Evolutionary conservation across 2,329 filamentous ascomycete species (phyloP), one percentile per base, ranked within the genome.

Genomic region (Tolypocladium paradoxum): DNA sequence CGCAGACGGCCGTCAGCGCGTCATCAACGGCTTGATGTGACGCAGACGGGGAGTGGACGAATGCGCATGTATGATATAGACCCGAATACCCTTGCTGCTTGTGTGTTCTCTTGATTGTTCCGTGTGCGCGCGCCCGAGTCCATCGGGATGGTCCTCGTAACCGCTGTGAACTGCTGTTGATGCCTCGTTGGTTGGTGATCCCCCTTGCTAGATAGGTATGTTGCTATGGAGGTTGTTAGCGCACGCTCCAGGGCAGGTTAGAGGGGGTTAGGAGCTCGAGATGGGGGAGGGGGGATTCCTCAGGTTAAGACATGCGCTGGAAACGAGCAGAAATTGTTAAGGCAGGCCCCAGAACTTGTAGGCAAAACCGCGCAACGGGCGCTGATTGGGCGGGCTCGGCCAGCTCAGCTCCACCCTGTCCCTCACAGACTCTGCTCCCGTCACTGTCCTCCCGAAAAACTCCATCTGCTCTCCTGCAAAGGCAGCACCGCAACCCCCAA

Each of bases 401-500:
- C 60, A 68, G 61, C 61, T 65, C 60, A 51, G 64, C 60, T 67
- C 71, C 69, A 72, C 70, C 57, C 60, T 61, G 64, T 65, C 66
- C 67, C 69, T 72, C 68, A 69, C 67, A 69, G 68, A 68, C 64
- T 70, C 68, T 72, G 67, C 65, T 69, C 65, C 66, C 66, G 65
- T 68, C 64, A 62, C 65, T 64, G 64, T 67, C 65, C 68, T 70
- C 63, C 66, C 66, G 64, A 73, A 73, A 73, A 71, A 64, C 70
- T 72, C 68, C 69, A 72, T 70, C 69, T 70, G 68, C 65, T 70
- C 65, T 70, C 62, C 67, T 66, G 65, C 67, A 73, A 73, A 70
- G 73, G 72, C 73, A 75, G 70, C 71, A 72, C 68, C 69, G 67
- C 70, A 70, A 69, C 70, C 71, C 72, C 71, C 72, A 73, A 79